A percentile compares a stretch with the other conserved stretches of the same genome.
These are phyloP conservation scores for Botrytis tulipae DNA, from an alignment of 2,329 filamentous ascomycete species.

Conservation along the genomic window DNA sequence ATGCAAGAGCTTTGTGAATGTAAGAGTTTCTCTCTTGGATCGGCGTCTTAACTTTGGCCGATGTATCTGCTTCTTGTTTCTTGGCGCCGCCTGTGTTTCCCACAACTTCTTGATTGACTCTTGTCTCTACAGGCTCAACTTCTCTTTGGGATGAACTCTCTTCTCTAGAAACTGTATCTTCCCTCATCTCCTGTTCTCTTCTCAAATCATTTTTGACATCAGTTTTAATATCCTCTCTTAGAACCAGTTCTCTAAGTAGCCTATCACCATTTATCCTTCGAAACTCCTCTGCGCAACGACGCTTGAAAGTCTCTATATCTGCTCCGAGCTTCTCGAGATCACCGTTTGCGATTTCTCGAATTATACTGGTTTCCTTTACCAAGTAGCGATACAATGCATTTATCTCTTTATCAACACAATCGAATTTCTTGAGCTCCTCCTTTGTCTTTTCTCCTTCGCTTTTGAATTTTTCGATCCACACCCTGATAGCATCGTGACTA, in stretches of 20 bases:
- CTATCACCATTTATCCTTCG: not conserved
- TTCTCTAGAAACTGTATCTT: not conserved
- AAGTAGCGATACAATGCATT: not conserved
- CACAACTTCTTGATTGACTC: not conserved
- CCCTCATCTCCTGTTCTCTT: not conserved
- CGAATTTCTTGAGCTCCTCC: not conserved
- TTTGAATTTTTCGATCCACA: not conserved
- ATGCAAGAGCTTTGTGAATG: no score
- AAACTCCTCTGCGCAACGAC: not conserved
- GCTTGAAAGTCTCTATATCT: not conserved
- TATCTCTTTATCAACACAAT: not conserved
- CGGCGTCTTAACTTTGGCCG: not conserved
- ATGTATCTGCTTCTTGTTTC: not conserved
- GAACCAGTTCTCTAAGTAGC: not conserved
- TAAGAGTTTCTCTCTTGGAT: not conserved
- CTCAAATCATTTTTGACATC: not conserved
- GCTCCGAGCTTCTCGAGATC: not conserved
- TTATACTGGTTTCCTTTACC: not conserved
- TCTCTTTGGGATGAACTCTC: not conserved
- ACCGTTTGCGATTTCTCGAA: not conserved
- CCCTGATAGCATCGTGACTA: not conserved
- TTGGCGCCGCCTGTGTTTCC: no score
- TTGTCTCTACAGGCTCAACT: rapidly evolving
- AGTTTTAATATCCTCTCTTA: not conserved
- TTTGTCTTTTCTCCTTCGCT: not conserved